Evolutionary conservation across 805 yeast genomes (phyloP), one percentile per base, ranked within the genome.

Genomic region (Candida railenensis): DNA sequence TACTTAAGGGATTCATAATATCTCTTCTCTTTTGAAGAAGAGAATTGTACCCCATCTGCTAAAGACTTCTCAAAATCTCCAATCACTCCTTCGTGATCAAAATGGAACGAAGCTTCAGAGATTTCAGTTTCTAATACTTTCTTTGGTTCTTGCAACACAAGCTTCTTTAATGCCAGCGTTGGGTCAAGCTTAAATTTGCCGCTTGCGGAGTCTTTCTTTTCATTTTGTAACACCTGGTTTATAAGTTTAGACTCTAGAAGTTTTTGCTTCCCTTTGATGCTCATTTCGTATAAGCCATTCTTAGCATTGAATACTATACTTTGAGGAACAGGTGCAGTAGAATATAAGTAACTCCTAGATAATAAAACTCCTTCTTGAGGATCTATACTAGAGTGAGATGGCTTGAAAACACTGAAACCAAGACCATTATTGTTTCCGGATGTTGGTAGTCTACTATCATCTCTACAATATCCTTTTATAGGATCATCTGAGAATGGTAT

Each of bases 281-380:
- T 46, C 16, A 67, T 57, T 34, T 58, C 57, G 47, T 65, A 69
- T 1, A 66, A 57, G 7, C 74, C 76, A 9, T 65, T 66, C 18
- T 56, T 55, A 25, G 73, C 66, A 37, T 75, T 53, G 51, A 74
- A 74, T 8, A 74, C 56, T 21, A 75, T 48, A 46, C 62, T 42
- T 51, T 53, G 22, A 2, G 76, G 76, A 8, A 64, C 55, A 3
- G 73, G 72, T 1, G 73, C 78, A 43, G 61, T 67, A 1, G 73
- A 58, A 54, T 70, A 71, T 4, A 76, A 59, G 46, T 71, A 75
- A 11, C 30, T 25, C 11, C 30, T 5, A 7, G 30, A 25, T 11
- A 25, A 7, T 25, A 25, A 11, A 11, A 25, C 11, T 25, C 30
- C 30, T 25, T 5, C 5, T 25, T 25, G 9, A 25, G 11, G 9